phyloP scores from a whole-genome alignment of 495 filamentous ascomycete species.

The Penicillium argentinense region DNA sequence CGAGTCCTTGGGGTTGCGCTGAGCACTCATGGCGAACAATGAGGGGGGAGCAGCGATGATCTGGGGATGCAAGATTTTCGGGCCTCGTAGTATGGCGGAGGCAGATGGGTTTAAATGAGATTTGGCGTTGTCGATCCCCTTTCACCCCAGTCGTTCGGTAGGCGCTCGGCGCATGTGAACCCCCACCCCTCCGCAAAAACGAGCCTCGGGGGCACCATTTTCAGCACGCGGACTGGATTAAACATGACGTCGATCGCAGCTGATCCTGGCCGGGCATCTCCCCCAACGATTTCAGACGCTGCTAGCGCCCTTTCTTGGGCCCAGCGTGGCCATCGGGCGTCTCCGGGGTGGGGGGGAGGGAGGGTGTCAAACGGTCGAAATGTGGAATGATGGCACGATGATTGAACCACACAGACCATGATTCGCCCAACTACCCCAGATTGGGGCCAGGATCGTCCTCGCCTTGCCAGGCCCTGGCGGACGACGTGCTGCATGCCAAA shows the following conservation, averaged over 20 bases:
- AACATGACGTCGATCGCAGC: slow-evolving; percentile 22
- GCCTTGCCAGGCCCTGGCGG: not conserved
- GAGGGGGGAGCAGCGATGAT: not conserved
- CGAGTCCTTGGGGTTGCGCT: slow-evolving; percentile 32
- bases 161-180: slow-evolving; percentile 26
- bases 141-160: slow-evolving; percentile 10
- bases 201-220: slow-evolving; percentile 22
- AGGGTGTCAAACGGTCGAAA: not conserved
- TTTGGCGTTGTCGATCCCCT: slow-evolving; percentile 10
- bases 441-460: not conserved
- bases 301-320: not conserved
- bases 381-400: slow-evolving; percentile 1
- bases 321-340: slow-evolving; percentile 4
- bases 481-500: slow-evolving; percentile 2
- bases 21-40: slow-evolving; percentile 8
- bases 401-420: not conserved
- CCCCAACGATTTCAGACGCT: slow-evolving; percentile 11
- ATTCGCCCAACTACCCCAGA: not conserved
- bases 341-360: too few species aligned
- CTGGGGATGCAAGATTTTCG: not conserved
- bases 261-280: slow-evolving; percentile 6
- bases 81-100: not conserved
- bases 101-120: slow-evolving; percentile 10
- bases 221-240: not conserved
- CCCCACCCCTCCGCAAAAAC: slow-evolving; percentile 18